phyloP scores from a whole-genome alignment of 495 filamentous ascomycete species.

The Penicillium manginii region DNA sequence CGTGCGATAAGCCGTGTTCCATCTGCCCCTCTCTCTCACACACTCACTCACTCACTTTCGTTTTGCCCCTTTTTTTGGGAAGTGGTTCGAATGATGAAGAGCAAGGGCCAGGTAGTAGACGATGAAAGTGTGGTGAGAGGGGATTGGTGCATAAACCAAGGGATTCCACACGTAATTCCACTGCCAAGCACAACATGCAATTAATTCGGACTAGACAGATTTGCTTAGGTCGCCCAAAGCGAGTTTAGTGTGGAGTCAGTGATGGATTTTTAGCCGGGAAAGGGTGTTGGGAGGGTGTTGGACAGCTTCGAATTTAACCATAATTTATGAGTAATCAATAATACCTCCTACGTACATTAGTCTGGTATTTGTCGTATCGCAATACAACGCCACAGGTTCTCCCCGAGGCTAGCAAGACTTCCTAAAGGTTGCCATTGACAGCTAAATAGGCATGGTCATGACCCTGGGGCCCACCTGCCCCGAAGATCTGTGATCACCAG shows the following conservation, averaged over 20 bases:
- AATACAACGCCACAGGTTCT: slow-evolving; percentile 3
- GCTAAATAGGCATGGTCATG: no score
- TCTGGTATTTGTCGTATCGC: not conserved
- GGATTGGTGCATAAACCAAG: slow-evolving; percentile 4
- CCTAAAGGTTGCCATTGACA: not conserved
- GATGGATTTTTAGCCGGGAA: slow-evolving; percentile 1
- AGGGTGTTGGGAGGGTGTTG: no score
- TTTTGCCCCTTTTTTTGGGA: no score
- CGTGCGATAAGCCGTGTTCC: slow-evolving; percentile 5
- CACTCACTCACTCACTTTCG: no score
- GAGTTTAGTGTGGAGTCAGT: not conserved
- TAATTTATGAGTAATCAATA: not conserved
- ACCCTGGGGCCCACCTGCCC: slow-evolving; percentile 6
- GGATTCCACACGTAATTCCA: not conserved
- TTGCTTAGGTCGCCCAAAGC: not conserved
- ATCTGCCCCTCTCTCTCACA: not conserved
- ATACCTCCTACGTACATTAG: not conserved
- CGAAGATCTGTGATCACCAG: slow-evolving; percentile 3
- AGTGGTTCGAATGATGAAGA: not conserved
- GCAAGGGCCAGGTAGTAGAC: not conserved
- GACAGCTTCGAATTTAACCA: not conserved
- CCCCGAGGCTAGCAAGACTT: not conserved
- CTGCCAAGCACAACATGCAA: not conserved
- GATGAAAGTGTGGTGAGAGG: not conserved
- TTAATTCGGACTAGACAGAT: not conserved